A percentile compares a stretch with the other conserved stretches of the same genome.
These are phyloP conservation scores for Sporothrix schenckii DNA, from an alignment of 2,329 filamentous ascomycete species.

Conservation along the genomic window DNA sequence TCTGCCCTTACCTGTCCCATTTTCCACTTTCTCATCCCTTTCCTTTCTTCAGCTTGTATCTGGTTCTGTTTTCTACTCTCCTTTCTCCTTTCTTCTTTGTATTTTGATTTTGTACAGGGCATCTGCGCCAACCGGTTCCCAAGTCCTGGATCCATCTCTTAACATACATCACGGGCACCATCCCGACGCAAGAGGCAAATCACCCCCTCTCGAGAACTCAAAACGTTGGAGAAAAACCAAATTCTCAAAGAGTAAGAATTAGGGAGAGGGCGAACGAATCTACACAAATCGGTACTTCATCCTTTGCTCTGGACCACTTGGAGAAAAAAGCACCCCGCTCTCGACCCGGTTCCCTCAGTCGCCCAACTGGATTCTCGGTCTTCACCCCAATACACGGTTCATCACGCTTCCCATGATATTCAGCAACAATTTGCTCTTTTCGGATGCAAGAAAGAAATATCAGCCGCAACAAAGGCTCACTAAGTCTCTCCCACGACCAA, in stretches of 20 bases:
- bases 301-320: background rate
- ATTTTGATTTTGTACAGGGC: background rate
- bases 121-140: background rate
- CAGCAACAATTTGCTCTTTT: background rate
- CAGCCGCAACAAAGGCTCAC: background rate
- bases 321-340: background rate
- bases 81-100: no score
- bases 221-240: background rate
- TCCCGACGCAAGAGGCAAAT: background rate
- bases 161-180: background rate
- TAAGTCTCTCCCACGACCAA: background rate
- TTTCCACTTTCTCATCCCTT: background rate
- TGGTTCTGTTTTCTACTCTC: background rate
- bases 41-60: background rate
- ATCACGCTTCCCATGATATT: constrained; percentile 5
- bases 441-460: background rate
- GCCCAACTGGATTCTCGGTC: background rate
- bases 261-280: background rate
- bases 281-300: background rate
- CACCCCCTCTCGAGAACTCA: background rate
- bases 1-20: background rate
- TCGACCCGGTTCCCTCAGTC: background rate
- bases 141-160: background rate
- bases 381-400: background rate
- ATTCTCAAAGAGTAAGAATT: background rate